phyloP scores from a whole-genome alignment of 1,139 yeast genomes.

The Pneumocystis wakefieldiae region DNA sequence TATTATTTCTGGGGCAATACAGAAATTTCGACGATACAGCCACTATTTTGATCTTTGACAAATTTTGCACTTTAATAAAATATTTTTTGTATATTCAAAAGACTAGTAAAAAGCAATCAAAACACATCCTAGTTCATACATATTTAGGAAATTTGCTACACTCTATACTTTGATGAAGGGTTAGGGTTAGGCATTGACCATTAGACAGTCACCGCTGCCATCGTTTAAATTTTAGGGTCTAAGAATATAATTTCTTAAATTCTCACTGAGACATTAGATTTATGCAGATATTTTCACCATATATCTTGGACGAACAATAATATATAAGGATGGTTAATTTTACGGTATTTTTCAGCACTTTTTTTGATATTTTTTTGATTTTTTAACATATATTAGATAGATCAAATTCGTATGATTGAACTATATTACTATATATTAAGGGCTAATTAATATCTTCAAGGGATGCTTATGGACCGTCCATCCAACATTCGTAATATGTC shows the following conservation, averaged over 20 bases:
- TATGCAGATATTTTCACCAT: not conserved
- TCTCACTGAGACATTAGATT: not conserved
- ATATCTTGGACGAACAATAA: not conserved
- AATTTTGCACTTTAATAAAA: not conserved
- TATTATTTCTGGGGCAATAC: no score
- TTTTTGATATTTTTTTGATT: not conserved
- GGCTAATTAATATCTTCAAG: not conserved
- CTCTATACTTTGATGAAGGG: no score
- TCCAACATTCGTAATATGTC: constrained; percentile 67
- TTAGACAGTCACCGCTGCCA: no score
- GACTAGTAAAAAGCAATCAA: not conserved
- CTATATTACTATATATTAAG: not conserved
- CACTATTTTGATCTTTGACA: not conserved
- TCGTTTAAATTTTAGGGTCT: no score
- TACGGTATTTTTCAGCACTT: not conserved
- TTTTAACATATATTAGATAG: not conserved
- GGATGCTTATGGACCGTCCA: not conserved
- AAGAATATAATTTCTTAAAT: not conserved
- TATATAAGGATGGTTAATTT: not conserved
- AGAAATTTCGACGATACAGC: no score
- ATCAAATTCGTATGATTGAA: not conserved
- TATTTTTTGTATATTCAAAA: not conserved
- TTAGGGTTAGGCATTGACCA: no score
- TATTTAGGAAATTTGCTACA: not conserved
- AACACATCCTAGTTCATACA: not conserved